phyloP scores from a whole-genome alignment of 108 stramenopile genomes.

The Pseudonitzschia delicatissima region DNA sequence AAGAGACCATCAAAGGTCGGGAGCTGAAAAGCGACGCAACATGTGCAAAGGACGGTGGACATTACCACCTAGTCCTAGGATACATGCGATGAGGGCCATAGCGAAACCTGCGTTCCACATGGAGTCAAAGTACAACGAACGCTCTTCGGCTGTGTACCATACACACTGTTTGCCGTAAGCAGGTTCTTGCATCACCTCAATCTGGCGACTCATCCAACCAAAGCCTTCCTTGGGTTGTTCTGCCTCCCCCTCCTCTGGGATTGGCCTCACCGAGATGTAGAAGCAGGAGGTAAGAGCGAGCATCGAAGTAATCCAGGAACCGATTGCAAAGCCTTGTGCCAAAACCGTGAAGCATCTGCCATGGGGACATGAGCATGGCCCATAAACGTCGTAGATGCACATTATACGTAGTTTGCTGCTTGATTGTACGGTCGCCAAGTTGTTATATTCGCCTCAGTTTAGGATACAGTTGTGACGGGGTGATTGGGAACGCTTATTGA shows the following conservation, averaged over 20 bases:
- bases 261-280: constrained; percentile 31
- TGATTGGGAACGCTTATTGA: too few relatives aligned
- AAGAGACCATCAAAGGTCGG: constrained; percentile 36
- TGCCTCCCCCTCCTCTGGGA: constrained; percentile 31
- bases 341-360: constrained; percentile 39
- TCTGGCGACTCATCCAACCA: constrained; percentile 34
- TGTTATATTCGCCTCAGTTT: too few relatives aligned
- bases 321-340: constrained; percentile 32
- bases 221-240: constrained; percentile 32
- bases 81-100: constrained; percentile 23
- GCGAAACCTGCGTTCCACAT: constrained; percentile 37
- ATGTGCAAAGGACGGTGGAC: constrained; percentile 28
- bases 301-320: constrained; percentile 16
- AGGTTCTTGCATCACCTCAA: constrained; percentile 17
- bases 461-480: too few relatives aligned
- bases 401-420: constrained; percentile 8
- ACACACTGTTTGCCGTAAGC: constrained; percentile 18
- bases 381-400: constrained; percentile 43
- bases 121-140: constrained; percentile 26
- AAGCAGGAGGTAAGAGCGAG: constrained; percentile 24
- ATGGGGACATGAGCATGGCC: constrained; percentile 42
- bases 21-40: constrained; percentile 33
- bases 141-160: constrained; percentile 25
- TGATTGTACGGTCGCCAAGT: too few relatives aligned
- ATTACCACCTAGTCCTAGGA: constrained; percentile 31